Base-by-base conservation (phyloP, 2,329 filamentous ascomycete species). In the Beauveria varroae region DNA sequence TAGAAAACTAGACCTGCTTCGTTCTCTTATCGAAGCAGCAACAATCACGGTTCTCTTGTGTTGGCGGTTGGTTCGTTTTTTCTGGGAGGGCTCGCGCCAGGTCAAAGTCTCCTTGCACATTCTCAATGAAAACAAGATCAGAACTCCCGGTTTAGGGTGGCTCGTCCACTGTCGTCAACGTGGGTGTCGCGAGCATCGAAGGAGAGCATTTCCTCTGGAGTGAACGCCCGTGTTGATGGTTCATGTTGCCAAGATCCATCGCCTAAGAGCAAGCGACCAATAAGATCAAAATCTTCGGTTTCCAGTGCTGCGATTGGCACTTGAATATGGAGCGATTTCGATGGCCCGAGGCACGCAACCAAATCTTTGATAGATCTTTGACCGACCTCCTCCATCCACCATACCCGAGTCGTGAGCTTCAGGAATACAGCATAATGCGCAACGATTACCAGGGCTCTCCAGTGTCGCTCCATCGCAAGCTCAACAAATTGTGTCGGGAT, bases 371-470 rank as follows among this genome's bases (percentile, higher is more conserved):
- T 10, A 84, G 62, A 81, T 76, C 18, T 74, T 75, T 80, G 70
- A 2, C 74, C 74, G 22, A 85, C 75, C 24, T 75, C 77, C 3
- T 65, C 61, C 59, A 81, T 70, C 82, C 82, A 85, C 82, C 82
- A 85, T 4, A 79, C 65, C 1, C 64, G 63, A 3, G 64, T 57
- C 12, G 72, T 69, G 2, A 81, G 57, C 67, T 81, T 83, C 56
- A 77, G 67, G 60, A 85, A 84, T 51, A 74, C 73, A 6, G 81
- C 72, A 62, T 82, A 83, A 64, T 85, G 73, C 1, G 80, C 81
- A 12, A 85, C 57, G 43, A 85, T 80, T 56, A 84, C 64, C 0
- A 85, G 71, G 2, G 81, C 76, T 30, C 78, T 76, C 0, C 79
- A 78, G 1, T 75, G 73, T 52, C 68, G 71, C 26, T 75, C 64